These are phyloP conservation scores for Pascua sp. DNA, from an alignment of 1,284 basidiomycete species.

Conservation along the genomic window DNA sequence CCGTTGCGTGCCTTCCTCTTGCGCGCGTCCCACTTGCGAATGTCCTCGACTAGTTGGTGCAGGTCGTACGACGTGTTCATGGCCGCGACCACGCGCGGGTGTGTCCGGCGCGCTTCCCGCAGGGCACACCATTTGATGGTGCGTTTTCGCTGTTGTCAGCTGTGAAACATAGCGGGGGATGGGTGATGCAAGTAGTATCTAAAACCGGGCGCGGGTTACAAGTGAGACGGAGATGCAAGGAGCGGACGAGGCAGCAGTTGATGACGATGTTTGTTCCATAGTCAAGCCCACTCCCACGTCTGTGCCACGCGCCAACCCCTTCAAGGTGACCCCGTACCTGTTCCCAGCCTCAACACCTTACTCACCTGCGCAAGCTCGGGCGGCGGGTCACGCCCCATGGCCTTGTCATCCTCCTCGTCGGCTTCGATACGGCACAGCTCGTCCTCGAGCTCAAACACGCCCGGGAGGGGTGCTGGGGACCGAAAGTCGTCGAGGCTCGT, in stretches of 20 bases:
- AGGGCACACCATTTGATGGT: conserved; percentile 39
- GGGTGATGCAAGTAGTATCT: too few species aligned
- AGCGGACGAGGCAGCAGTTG: too few species aligned
- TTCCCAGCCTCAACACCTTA: neutral
- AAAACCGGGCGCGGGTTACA: too few species aligned
- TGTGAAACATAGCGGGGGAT: too few species aligned
- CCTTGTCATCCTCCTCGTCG: conserved; percentile 40
- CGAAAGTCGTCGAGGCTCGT: conserved; percentile 34
- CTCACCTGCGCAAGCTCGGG: conserved; percentile 30
- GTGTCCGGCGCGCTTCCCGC: conserved; percentile 29
- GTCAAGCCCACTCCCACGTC: too few species aligned
- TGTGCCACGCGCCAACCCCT: too few species aligned
- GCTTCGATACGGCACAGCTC: conserved; percentile 29
- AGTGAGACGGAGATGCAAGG: too few species aligned
- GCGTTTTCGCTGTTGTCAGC: conserved; percentile 20
- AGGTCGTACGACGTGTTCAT: conserved; percentile 26
- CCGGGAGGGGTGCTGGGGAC: conserved; percentile 6
- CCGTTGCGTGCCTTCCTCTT: conserved; percentile 18
- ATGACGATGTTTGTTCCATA: too few species aligned
- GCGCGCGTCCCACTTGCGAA: conserved; percentile 16
- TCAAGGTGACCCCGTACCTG: neutral
- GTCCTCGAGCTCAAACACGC: conserved; percentile 25
- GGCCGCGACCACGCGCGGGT: conserved; percentile 28
- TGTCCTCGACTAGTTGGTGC: conserved; percentile 23
- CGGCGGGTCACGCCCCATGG: conserved; percentile 31